Evolutionary conservation across 805 yeast genomes (phyloP).

Genomic region (Wickerhamiella shivajii): DNA sequence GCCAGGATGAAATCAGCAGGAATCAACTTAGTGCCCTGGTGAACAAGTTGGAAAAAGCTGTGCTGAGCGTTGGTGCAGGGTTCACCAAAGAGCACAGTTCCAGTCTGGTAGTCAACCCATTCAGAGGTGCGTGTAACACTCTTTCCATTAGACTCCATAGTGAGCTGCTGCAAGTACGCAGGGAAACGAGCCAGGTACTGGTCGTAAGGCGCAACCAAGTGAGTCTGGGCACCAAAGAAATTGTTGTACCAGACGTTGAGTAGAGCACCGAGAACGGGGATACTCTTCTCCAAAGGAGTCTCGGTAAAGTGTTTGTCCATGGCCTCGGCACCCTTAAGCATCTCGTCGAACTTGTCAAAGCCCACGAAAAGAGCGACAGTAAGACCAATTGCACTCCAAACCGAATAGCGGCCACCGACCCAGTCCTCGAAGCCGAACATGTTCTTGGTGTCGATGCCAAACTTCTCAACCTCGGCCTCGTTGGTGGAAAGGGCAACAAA

Average conservation of each 20-base stretch:
- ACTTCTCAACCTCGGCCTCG: constrained; percentile 76
- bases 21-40: constrained; percentile 95
- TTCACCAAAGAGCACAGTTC: constrained; percentile 92
- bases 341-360: constrained; percentile 78
- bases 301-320: constrained; percentile 79
- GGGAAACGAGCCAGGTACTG: constrained; percentile 99
- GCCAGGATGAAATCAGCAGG: constrained; percentile 96
- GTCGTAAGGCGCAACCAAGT: constrained; percentile 95
- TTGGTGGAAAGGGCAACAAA: constrained; percentile 94
- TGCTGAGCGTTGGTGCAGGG: constrained; percentile 99
- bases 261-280: constrained; percentile 87
- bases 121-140: constrained; percentile 86
- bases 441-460: constrained; percentile 94
- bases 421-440: constrained; percentile 98
- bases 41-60: constrained; percentile 98
- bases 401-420: constrained; percentile 99
- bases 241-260: constrained; percentile 97
- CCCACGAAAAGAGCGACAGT: constrained; percentile 93
- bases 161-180: constrained; percentile 95
- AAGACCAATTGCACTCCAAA: constrained; percentile 97
- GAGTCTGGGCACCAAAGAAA: constrained; percentile 96
- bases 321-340: constrained; percentile 96
- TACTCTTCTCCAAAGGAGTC: constrained; percentile 80
- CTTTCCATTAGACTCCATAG: constrained; percentile 99
- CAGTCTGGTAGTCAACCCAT: constrained; percentile 89